Percentiles rank a stretch among this genome's conserved stretches.
These are phyloP conservation scores for Pichia sp. DNA, from an alignment of 1,139 yeast species.

Conservation along the genomic window DNA sequence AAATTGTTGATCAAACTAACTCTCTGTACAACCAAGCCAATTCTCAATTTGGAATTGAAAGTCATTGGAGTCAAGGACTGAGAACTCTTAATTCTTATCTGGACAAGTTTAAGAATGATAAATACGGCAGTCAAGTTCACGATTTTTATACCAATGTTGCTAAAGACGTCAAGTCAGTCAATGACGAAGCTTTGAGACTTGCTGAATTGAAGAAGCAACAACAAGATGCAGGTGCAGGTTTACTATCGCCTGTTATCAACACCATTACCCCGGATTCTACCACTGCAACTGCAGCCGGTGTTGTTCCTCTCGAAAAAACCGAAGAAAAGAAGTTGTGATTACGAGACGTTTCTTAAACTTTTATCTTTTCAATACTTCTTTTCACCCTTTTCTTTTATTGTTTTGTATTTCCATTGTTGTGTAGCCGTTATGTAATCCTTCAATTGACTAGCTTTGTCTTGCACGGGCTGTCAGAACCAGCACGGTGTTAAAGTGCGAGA, in stretches of 20 bases:
- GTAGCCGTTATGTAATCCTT: no score
- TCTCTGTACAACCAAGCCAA: constrained; percentile 29
- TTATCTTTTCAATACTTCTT: no score
- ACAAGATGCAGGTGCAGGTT: constrained; percentile 2
- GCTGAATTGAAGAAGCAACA: constrained; percentile 47
- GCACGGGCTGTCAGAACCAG: no score
- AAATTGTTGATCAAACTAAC: constrained; percentile 24
- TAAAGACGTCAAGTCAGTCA: constrained; percentile 57
- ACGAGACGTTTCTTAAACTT: no score
- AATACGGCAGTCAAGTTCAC: constrained; percentile 47
- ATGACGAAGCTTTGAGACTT: constrained; percentile 65
- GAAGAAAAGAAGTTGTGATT: background rate
- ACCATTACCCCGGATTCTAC: constrained; percentile 20
- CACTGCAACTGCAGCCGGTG: constrained; percentile 23
- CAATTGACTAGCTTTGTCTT: no score
- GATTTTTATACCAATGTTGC: constrained; percentile 47
- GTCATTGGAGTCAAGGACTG: constrained; percentile 31
- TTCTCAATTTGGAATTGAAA: constrained; percentile 35
- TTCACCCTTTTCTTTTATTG: no score
- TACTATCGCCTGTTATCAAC: constrained; percentile 15
- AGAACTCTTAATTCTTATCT: constrained; percentile 41
- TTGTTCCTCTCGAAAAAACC: constrained; percentile 21
- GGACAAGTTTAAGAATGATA: constrained; percentile 36
- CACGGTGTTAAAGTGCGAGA: no score
- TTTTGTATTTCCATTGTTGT: no score